A percentile compares a stretch with the other conserved stretches of the same genome.
Conservation (phyloP, 164 flowering plant species). For the Tinospora cordifolia region DNA sequence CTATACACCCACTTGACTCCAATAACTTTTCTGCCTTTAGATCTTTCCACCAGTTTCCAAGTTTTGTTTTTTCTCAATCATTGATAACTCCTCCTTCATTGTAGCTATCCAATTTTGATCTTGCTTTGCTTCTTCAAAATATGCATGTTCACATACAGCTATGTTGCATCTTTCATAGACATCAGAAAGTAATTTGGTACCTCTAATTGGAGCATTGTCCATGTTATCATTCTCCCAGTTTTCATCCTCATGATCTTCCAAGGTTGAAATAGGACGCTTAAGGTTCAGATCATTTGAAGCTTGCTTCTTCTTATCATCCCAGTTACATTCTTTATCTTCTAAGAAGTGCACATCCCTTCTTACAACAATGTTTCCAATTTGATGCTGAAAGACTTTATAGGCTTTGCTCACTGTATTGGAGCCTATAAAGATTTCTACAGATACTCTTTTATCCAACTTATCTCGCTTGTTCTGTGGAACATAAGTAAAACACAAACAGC, state of each 20-base stretch:
- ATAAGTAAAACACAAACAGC: neutral
- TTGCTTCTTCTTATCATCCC: neutral
- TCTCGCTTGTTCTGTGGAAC: constrained; percentile 2
- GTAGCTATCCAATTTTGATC: constrained; percentile 1
- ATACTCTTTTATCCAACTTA: neutral
- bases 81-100: neutral
- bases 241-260: too few species aligned
- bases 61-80: neutral
- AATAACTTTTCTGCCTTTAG: neutral
- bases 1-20: constrained; percentile 1
- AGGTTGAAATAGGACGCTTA: neutral
- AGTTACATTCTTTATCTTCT: neutral
- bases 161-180: neutral
- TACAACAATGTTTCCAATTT: neutral
- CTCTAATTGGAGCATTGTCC: neutral
- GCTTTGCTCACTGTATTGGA: neutral
- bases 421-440: neutral
- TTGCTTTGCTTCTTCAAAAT: neutral
- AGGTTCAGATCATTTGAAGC: neutral
- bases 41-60: neutral
- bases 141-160: neutral
- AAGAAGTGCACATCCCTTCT: neutral
- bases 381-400: neutral
- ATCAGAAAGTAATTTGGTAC: neutral
- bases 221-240: neutral